Percentiles rank a stretch among this genome's conserved stretches.
These are phyloP conservation scores for Thalassiosira profunda DNA, from an alignment of 108 stramenopile species.

Conservation along the genomic window DNA sequence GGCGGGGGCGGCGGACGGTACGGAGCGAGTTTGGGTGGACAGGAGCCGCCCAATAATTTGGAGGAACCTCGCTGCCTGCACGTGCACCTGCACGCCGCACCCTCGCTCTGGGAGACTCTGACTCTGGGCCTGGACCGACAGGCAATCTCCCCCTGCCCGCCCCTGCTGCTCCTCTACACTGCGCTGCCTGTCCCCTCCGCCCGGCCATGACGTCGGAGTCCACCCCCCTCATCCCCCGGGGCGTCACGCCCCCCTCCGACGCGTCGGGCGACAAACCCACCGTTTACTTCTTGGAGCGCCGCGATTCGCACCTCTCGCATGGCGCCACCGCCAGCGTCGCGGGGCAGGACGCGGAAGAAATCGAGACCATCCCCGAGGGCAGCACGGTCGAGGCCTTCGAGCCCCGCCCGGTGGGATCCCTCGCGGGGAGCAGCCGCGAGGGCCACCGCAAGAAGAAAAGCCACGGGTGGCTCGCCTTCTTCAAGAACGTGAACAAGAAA, in stretches of 20 bases:
- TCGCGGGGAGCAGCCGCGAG: background rate
- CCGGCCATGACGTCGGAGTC: slow-evolving; percentile 40
- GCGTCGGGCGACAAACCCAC: slow-evolving; percentile 35
- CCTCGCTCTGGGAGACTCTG: too few species aligned
- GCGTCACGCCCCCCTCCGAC: slow-evolving; percentile 20
- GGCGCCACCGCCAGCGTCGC: background rate
- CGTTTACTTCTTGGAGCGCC: slow-evolving; percentile 42
- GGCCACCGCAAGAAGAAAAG: background rate
- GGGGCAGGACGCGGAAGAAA: slow-evolving; percentile 34
- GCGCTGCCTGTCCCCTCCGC: too few species aligned
- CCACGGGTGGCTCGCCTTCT: slow-evolving; percentile 44
- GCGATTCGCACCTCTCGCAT: slow-evolving; percentile 7
- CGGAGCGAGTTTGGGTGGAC: too few species aligned
- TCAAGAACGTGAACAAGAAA: slow-evolving; percentile 50
- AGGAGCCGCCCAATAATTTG: too few species aligned
- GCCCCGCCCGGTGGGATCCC: slow-evolving; percentile 25
- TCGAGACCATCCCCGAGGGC: slow-evolving; percentile 58
- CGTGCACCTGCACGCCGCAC: too few species aligned
- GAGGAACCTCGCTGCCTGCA: too few species aligned
- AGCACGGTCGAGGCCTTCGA: slow-evolving; percentile 48
- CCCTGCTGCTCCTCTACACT: too few species aligned
- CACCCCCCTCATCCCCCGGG: slow-evolving; percentile 27
- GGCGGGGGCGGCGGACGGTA: too few species aligned
- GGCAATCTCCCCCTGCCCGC: too few species aligned
- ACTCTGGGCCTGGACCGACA: too few species aligned